Evolutionary conservation across 1,284 basidiomycete genomes (phyloP), one percentile per base, ranked within the genome.

Genomic region (Papiliotrema flavescens): DNA sequence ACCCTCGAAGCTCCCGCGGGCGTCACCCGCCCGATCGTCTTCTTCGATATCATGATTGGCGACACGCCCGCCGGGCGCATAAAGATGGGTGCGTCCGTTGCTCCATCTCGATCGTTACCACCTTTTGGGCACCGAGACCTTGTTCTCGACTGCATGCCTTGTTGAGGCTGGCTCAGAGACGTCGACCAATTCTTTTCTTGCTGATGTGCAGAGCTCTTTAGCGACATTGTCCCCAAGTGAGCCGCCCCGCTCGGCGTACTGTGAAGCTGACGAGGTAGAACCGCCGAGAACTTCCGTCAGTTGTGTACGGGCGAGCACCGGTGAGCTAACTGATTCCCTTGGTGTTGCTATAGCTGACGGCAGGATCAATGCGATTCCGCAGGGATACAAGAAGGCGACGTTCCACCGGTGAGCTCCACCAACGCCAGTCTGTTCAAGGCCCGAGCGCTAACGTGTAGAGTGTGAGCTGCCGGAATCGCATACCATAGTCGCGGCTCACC

Each of bases 221-320:
- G 65, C 49, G 73, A 75, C 55, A 74, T 75, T 48, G 71, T 69
- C 9, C 73, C 73, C 22, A 73, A 73, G 71, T 74, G 47, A 47
- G 65, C 43, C 50, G 17, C 5, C 9, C 51, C 20, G 42, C n/a
- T 4, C 28, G 17, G 49, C 17, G 20, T 34, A n/a, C 8, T 28
- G 7, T 32, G 24, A 35, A 37, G 44, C 46, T 36, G n/a, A 49
- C 40, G 40, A 47, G 20, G 39, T 62, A 90, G 89, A 69, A 98
- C 95, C 0, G 90, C 92, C 1, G 96, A 98, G 78, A 98, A 98
- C 80, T 98, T 98, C 68, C 82, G 95, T 55, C 94, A 98, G 67
- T 79, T 98, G 20, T 98, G 95, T 71, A 98, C 95, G 0, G 95
- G 96, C 32, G 94, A 98, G 78, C 90, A 86, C 76, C 83, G 90